These are phyloP conservation scores for Sordariomycetes sp. DNA, from an alignment of 2,329 filamentous ascomycete genomes.

Conservation along the genomic window DNA sequence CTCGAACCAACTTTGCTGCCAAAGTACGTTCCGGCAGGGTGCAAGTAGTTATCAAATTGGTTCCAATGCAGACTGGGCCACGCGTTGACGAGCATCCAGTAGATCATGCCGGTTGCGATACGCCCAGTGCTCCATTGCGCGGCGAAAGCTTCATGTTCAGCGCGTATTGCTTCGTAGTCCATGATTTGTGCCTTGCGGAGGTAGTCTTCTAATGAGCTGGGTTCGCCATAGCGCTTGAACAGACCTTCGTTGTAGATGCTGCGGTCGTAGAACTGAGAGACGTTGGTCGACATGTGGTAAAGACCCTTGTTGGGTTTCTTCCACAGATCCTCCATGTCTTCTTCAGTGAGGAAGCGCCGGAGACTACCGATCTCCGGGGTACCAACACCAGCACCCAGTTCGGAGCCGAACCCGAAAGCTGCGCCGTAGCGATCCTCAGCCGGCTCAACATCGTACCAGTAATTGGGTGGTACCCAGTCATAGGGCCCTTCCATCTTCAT, in stretches of 20 bases:
- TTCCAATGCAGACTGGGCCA: slow-evolving; percentile 60
- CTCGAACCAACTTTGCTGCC: slow-evolving; percentile 43
- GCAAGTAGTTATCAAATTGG: slow-evolving; percentile 54
- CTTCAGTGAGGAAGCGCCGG: slow-evolving; percentile 38
- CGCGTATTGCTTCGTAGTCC: slow-evolving; percentile 55
- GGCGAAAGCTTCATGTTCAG: slow-evolving; percentile 48
- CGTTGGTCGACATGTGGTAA: slow-evolving; percentile 51
- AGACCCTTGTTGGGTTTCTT: slow-evolving; percentile 37
- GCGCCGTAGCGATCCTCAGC: slow-evolving; percentile 35
- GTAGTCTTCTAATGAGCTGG: slow-evolving; percentile 45
- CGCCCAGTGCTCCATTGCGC: slow-evolving; percentile 37
- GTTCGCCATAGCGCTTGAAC: slow-evolving; percentile 38
- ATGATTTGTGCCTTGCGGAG: slow-evolving; percentile 49
- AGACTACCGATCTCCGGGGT: slow-evolving; percentile 49
- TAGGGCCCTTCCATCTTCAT: slow-evolving; percentile 62
- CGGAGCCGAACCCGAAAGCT: slow-evolving; percentile 55
- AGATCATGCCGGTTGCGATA: slow-evolving; percentile 51
- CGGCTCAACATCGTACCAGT: slow-evolving; percentile 45
- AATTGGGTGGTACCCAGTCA: slow-evolving; percentile 57
- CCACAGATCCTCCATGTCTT: slow-evolving; percentile 49
- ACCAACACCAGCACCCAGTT: slow-evolving; percentile 52
- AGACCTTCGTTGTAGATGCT: slow-evolving; percentile 49
- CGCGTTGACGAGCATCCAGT: slow-evolving; percentile 60
- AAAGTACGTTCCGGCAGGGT: slow-evolving; percentile 48
- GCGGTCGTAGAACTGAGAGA: slow-evolving; percentile 45